These are phyloP conservation scores for Cyberlindnera subsufficiens DNA, from an alignment of 805 yeast species.

Conservation along the genomic window DNA sequence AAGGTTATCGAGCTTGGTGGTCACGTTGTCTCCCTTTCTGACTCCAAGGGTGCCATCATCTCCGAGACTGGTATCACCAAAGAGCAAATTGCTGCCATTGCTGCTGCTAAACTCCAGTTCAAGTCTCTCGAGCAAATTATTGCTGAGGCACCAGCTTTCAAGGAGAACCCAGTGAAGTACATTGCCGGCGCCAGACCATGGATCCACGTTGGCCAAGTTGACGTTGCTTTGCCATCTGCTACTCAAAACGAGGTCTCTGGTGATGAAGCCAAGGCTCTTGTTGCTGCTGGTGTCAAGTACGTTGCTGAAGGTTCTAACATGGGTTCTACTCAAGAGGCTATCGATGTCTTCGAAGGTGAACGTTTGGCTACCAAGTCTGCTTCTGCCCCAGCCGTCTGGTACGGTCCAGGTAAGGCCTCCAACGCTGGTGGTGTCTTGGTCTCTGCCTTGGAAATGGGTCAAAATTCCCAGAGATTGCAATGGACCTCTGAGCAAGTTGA, in stretches of 20 bases:
- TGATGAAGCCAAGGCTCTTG: conserved; percentile 91
- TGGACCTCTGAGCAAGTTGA: conserved; percentile 96
- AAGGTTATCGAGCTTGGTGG: conserved; percentile 97
- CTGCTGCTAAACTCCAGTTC: conserved; percentile 75
- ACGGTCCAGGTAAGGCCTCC: conserved; percentile 99
- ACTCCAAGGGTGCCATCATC: conserved; percentile 87
- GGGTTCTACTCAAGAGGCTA: conserved; percentile 99
- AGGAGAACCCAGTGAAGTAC: conserved; percentile 55
- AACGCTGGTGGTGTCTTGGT: conserved; percentile 99
- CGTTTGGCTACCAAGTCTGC: conserved; percentile 41
- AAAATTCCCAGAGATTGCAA: conserved; percentile 88
- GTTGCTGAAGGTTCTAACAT: conserved; percentile 99
- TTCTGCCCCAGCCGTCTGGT: conserved; percentile 70
- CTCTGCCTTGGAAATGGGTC: conserved; percentile 98
- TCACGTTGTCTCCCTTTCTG: conserved; percentile 87
- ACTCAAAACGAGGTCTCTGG: conserved; percentile 98
- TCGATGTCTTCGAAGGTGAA: conserved; percentile 85
- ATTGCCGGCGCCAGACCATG: conserved; percentile 95
- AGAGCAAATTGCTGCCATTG: conserved; percentile 71
- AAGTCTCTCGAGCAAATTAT: conserved; percentile 66
- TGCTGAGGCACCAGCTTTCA: conserved; percentile 50
- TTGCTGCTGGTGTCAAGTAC: conserved; percentile 86
- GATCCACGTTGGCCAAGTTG: conserved; percentile 86
- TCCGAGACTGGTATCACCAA: conserved; percentile 76
- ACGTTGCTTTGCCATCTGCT: conserved; percentile 96